Conservation (phyloP, 495 filamentous ascomycete species). For the Hypoxylon intermedium region DNA sequence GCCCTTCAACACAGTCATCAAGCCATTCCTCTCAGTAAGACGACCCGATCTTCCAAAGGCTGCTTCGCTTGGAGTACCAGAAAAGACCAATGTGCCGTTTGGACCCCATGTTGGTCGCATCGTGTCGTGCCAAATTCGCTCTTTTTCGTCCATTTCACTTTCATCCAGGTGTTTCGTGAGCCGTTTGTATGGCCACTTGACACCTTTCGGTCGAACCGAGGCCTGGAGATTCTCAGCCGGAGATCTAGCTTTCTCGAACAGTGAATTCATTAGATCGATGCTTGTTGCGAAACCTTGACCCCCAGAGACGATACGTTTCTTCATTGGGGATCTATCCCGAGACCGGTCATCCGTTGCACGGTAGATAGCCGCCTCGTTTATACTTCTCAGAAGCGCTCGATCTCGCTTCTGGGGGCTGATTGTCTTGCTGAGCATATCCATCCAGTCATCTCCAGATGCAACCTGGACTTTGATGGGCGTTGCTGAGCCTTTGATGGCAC, state of each 20-base stretch:
- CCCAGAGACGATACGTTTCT: constrained; percentile 50
- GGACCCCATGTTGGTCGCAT: constrained; percentile 83
- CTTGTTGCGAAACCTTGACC: constrained; percentile 72
- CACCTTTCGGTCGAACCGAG: constrained; percentile 50
- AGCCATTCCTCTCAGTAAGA: constrained; percentile 36
- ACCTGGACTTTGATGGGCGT: constrained; percentile 67
- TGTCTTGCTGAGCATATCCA: constrained; percentile 87
- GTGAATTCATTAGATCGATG: constrained; percentile 90
- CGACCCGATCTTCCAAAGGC: constrained; percentile 43
- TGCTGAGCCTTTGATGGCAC: constrained; percentile 61
- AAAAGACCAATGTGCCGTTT: constrained; percentile 73
- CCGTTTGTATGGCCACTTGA: constrained; percentile 84
- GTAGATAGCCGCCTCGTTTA: constrained; percentile 51
- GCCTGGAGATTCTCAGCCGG: constrained; percentile 50
- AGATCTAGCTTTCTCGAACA: constrained; percentile 71
- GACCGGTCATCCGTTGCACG: constrained; percentile 34
- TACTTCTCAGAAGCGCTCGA: constrained; percentile 62
- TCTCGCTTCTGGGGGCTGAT: constrained; percentile 90
- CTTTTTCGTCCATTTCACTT: constrained; percentile 62
- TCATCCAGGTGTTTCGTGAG: constrained; percentile 70
- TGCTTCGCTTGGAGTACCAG: constrained; percentile 46
- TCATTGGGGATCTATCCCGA: constrained; percentile 41
- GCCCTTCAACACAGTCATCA: constrained; percentile 42
- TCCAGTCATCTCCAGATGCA: constrained; percentile 75
- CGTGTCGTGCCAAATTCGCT: constrained; percentile 66